A percentile compares a stretch with the other conserved stretches of the same genome.
These are phyloP conservation scores for Trichoderma sp. DNA, from an alignment of 2,329 filamentous ascomycete species.

Conservation along the genomic window DNA sequence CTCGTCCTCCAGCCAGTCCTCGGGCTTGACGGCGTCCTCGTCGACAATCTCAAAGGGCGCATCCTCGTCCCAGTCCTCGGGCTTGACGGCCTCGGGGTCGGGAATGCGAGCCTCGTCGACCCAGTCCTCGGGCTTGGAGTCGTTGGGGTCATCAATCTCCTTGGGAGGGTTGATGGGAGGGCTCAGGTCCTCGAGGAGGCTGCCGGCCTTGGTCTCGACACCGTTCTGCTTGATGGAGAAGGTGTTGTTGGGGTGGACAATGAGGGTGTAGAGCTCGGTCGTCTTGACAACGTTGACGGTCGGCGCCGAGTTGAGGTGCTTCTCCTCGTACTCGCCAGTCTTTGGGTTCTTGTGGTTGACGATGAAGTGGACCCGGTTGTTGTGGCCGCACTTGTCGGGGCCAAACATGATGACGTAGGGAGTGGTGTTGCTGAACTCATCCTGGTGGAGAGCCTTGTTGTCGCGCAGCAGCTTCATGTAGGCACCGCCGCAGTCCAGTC, in stretches of 20 bases:
- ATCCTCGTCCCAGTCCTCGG: conserved; percentile 98
- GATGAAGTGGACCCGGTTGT: conserved; percentile 98
- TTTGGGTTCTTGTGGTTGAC: conserved; percentile 99
- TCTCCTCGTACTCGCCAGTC: conserved; percentile 99
- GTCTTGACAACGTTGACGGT: conserved; percentile 88
- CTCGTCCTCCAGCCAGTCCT: conserved; percentile 95
- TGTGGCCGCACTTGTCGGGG: conserved; percentile 97
- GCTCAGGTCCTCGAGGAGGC: conserved; percentile 88
- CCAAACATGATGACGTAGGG: conserved; percentile 99
- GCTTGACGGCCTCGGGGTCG: conserved; percentile 93
- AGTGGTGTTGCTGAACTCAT: conserved; percentile 96
- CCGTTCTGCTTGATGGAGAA: conserved; percentile 92
- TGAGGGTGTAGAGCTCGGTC: conserved; percentile 91
- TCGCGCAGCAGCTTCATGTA: conserved; percentile 99
- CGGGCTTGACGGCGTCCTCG: conserved; percentile 85
- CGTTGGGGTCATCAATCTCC: conserved; percentile 94
- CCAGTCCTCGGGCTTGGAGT: conserved; percentile 94
- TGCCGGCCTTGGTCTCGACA: conserved; percentile 83
- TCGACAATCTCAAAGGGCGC: conserved; percentile 96
- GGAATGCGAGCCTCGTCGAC: conserved; percentile 89
- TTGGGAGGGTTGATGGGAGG: conserved; percentile 90
- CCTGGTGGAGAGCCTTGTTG: conserved; percentile 93
- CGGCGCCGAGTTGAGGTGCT: conserved; percentile 86
- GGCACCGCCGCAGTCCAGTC: conserved; percentile 95
- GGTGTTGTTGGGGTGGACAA: conserved; percentile 95